Evolutionary conservation across 2,329 filamentous ascomycete species (phyloP).

Genomic region (Beauveria sp.): DNA sequence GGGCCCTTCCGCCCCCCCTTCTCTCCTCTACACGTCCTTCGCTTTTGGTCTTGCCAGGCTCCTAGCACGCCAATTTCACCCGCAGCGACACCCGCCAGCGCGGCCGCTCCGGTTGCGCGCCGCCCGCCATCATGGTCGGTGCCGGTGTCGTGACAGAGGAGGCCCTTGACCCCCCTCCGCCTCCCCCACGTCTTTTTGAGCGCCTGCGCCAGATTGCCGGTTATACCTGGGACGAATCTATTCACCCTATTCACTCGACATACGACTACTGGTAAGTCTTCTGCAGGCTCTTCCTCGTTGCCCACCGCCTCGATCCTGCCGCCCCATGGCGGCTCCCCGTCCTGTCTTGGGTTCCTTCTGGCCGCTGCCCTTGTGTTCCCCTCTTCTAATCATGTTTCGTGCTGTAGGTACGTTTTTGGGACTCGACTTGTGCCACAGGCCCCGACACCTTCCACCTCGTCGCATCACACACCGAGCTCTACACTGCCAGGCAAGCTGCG

Average conservation of each 20-base stretch:
- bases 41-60: neutral
- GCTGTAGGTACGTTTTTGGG: constrained; percentile 56
- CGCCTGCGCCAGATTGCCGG: constrained; percentile 65
- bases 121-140: constrained; percentile 41
- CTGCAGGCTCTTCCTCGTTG: neutral
- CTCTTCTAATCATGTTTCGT: constrained; percentile 13
- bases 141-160: constrained; percentile 43
- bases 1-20: neutral
- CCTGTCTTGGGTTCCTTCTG: neutral
- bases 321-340: too few species aligned
- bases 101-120: constrained; percentile 6
- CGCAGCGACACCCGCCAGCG: neutral
- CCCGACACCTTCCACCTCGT: constrained; percentile 39
- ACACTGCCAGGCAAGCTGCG: constrained; percentile 35
- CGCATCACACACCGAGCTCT: constrained; percentile 37
- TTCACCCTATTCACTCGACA: constrained; percentile 52
- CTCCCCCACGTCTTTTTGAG: constrained; percentile 62
- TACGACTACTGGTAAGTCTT: constrained; percentile 76
- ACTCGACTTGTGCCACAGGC: constrained; percentile 48
- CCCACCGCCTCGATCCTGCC: neutral
- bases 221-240: constrained; percentile 67
- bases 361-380: neutral
- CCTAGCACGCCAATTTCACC: neutral
- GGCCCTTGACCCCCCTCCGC: constrained; percentile 54
- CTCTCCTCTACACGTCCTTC: neutral